Evolutionary conservation across 106 monocot genomes (phyloP), one percentile per base, ranked within the genome.

Genomic region (Agapanthus africanus): DNA sequence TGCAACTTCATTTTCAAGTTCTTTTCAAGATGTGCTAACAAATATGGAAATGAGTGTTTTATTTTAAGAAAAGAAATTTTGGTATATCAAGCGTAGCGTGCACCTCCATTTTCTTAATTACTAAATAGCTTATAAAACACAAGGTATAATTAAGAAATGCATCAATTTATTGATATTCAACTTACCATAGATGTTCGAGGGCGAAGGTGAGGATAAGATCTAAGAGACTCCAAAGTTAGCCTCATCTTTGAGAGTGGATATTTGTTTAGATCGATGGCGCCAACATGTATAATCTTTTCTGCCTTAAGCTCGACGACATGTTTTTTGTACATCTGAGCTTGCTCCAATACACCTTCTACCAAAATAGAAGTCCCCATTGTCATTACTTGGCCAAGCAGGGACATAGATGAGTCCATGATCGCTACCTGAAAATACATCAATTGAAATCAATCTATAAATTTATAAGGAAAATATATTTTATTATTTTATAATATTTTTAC

Each of bases 261-360:
- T 21, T 80, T 90, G 31, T 66, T 56, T 6, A 31, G 36, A 72
- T 90, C 84, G 44, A 82, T 80, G 28, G 73, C 14, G 15, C 94
- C 90, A 67, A 94, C 84, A 76, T 90, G 80, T 13, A 94, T 65
- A 63, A 94, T 70, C 32, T 90, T 94, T 56, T 85, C 90, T 28
- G 54, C 94, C 57, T 67, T 79, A 22, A 94, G 82, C 66, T 90
- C 69, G 28, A 94, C 66, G n/a, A 14, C 42, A 36, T 85, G 66
- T 36, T 79, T 83, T 2, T 69, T 76, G 33, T 70, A 38, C 7
- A 8, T 8, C 23, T 66, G 36, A 33, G 66, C 44, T 56, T 74
- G 38, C 56, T 75, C 70, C 42, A 94, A 28, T 7, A 85, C 65
- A 2, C 94, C 94, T 81, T 90, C 80, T 0, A 87, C 84, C 67